These are phyloP conservation scores for Cutaneotrichosporon sp. DNA, from an alignment of 1,284 basidiomycete genomes.

Conservation along the genomic window DNA sequence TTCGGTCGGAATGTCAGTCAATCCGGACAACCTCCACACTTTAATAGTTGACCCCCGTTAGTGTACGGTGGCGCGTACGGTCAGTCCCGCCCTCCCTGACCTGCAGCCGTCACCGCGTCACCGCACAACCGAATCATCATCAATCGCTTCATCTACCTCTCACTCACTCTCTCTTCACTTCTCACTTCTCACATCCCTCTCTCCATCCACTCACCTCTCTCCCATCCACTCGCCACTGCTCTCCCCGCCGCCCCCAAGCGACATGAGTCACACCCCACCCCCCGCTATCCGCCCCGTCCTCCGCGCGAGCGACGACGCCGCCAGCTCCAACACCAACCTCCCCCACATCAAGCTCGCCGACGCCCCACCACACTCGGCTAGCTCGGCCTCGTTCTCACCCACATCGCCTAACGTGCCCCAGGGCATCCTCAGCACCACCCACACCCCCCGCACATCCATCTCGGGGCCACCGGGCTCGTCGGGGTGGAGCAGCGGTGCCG, in stretches of 20 bases:
- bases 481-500: not conserved
- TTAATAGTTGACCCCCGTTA: not conserved
- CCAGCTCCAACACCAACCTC: not conserved
- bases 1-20: not conserved
- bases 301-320: not conserved
- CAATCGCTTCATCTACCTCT: not conserved
- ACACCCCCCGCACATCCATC: not conserved
- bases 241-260: not conserved
- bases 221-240: not conserved
- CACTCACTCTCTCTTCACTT: too few relatives aligned
- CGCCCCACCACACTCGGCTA: not conserved
- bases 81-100: too few relatives aligned
- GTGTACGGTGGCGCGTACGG: too few relatives aligned
- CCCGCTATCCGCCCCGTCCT: not conserved
- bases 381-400: not conserved
- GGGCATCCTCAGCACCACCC: not conserved
- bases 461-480: not conserved
- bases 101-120: too few relatives aligned
- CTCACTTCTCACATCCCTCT: not conserved
- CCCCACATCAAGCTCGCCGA: slow-evolving; percentile 9
- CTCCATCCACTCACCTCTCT: not conserved
- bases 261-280: slow-evolving; percentile 2
- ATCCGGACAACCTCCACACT: too few relatives aligned
- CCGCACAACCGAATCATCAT: too few relatives aligned
- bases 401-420: not conserved